phyloP scores from a whole-genome alignment of 805 yeast genomes.

The Saccharomycopsis lassenensis region DNA sequence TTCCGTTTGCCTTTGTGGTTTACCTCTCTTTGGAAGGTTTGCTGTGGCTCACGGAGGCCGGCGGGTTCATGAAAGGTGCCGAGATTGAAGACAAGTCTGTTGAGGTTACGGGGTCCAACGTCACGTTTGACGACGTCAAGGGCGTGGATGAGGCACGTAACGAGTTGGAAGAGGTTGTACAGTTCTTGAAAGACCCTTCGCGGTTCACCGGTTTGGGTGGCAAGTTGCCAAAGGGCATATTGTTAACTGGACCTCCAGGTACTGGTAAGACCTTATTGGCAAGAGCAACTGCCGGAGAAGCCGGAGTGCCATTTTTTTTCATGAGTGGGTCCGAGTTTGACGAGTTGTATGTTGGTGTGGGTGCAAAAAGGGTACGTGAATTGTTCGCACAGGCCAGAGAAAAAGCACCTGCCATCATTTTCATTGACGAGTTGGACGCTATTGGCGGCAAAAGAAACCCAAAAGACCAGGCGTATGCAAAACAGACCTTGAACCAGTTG shows the following conservation, averaged over 20 bases:
- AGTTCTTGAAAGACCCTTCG: slow-evolving; percentile 90
- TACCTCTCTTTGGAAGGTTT: slow-evolving; percentile 76
- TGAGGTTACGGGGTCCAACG: slow-evolving; percentile 77
- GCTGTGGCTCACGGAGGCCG: slow-evolving; percentile 70
- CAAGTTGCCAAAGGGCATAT: slow-evolving; percentile 91
- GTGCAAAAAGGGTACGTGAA: slow-evolving; percentile 96
- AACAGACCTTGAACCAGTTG: slow-evolving; percentile 92
- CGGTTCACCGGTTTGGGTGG: slow-evolving; percentile 96
- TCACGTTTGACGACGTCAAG: slow-evolving; percentile 83
- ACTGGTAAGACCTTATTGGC: slow-evolving; percentile 96
- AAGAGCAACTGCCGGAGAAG: slow-evolving; percentile 98
- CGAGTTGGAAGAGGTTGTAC: slow-evolving; percentile 96
- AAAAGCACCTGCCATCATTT: slow-evolving; percentile 92
- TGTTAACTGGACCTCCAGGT: slow-evolving; percentile 97
- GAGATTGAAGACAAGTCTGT: slow-evolving; percentile 69
- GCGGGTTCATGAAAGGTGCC: slow-evolving; percentile 57
- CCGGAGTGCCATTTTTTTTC: slow-evolving; percentile 96
- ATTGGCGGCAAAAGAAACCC: slow-evolving; percentile 98
- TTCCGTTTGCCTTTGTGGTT: slow-evolving; percentile 68
- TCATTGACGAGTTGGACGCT: slow-evolving; percentile 96
- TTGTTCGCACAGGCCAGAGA: slow-evolving; percentile 87
- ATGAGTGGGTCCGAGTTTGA: slow-evolving; percentile 99
- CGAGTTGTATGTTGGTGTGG: slow-evolving; percentile 97
- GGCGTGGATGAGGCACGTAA: slow-evolving; percentile 99
- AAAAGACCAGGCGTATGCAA: slow-evolving; percentile 95